Percentiles rank a stretch among this genome's conserved stretches.
phyloP scores from a whole-genome alignment of 345 rosid species.

The Turritis glabra region DNA sequence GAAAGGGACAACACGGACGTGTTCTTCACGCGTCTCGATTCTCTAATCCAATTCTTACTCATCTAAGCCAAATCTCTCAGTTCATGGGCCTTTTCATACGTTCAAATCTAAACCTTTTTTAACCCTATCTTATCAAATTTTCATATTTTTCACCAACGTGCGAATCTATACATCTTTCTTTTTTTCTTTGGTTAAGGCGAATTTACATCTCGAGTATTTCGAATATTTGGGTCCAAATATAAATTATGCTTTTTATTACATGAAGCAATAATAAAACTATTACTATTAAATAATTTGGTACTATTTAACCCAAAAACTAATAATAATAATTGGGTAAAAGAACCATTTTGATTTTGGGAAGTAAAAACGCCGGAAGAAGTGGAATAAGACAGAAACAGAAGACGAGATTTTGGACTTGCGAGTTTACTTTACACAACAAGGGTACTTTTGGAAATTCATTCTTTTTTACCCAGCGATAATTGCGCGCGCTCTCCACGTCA shows the following conservation, averaged over 20 bases:
- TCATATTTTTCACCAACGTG: not conserved
- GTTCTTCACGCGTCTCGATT: constrained; percentile 24
- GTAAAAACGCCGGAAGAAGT: constrained; percentile 25
- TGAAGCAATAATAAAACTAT: not conserved
- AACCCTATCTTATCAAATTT: not conserved
- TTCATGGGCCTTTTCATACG: not conserved
- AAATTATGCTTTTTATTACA: too few species aligned
- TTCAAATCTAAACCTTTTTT: not conserved
- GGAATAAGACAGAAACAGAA: constrained; percentile 25
- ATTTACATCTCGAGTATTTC: not conserved
- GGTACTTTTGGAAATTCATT: not conserved
- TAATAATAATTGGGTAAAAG: not conserved
- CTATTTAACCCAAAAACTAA: not conserved
- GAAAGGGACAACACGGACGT: constrained; percentile 34
- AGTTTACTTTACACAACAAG: not conserved
- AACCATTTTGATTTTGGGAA: constrained; percentile 23
- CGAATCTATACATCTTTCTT: not conserved
- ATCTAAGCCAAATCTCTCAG: constrained; percentile 14
- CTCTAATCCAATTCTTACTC: not conserved
- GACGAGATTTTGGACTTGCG: constrained; percentile 6
- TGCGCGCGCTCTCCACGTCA: constrained; percentile 87
- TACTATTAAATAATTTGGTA: not conserved
- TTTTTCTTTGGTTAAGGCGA: not conserved
- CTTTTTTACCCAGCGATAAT: constrained; percentile 55
- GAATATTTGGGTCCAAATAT: not conserved